Evolutionary conservation across 805 yeast genomes (phyloP), one percentile per base, ranked within the genome.

Genomic region (Kluyveromyces wickerhamii): DNA sequence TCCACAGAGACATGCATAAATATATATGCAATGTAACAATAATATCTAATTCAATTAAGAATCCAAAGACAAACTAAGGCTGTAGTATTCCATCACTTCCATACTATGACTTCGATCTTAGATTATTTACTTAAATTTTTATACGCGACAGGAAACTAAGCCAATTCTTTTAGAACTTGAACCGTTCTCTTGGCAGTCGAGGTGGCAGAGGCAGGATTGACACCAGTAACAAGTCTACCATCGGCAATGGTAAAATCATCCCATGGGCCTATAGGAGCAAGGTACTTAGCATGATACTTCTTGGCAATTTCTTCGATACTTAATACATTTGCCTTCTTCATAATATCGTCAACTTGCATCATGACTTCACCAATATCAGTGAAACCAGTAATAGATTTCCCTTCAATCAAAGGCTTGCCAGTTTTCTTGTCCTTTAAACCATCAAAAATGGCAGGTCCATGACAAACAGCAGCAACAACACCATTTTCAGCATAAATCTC

Each of bases 391-490:
- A 72, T 62, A 19, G 62, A 63, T 52, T 67, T 72, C 36, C 77
- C 82, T 41, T 69, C 52, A 36, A 69, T 61, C 34, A 79, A 44
- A 12, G 60, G 54, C 31, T 63, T 58, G 27, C 74, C 74, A 12
- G 68, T 60, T 6, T 46, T 38, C 27, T 49, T 41, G 43, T 71
- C 72, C 26, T 49, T 58, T 42, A 77, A 50, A 28, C 63, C 62
- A n/a, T 64, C 70, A 40, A 77, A 71, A 41, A 77, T 64, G 15
- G 67, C 65, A n/a, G 80, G 79, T 6, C 81, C 85, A 44, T 77
- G 83, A 54, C 85, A 77, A 7, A 77, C 83, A 11, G 83, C 80
- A 27, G 75, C 55, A 16, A 77, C 67, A 25, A 74, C 67, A 32
- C 81, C 82, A 25, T 71, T 72, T 14, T 66, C 54, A 21, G 56